Evolutionary conservation across 331 rosid species (phyloP), one percentile per base, ranked within the genome.

Genomic region (Rhamnella rubrinervis): DNA sequence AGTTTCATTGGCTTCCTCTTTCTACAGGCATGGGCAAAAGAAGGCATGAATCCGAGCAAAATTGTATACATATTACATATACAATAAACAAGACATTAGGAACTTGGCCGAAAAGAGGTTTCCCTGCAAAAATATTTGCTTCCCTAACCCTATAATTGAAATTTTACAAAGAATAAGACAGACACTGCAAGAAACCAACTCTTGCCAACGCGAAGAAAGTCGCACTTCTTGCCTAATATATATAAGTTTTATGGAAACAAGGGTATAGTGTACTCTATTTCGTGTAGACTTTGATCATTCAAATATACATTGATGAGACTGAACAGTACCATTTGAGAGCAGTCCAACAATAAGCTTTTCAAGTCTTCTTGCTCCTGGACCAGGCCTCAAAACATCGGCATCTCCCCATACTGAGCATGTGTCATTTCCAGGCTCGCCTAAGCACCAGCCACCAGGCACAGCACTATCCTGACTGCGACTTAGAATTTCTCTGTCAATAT

Each of bases 361-460:
- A 1, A 95, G 93, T 60, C 93, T 76, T 83, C 74, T 90, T 53
- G 95, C 87, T 39, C 95, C 92, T 23, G 59, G 23, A 18, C 96
- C 86, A 2, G 98, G 98, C 81, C 98, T 89, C 82, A 95, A 77
- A 76, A 95, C 79, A 57, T 79, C 81, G 9, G 98, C 97, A 85
- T 95, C 92, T 55, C 98, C 98, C 98, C 98, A 95, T 5, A 81
- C 86, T 5, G 87, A 75, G 72, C 98, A 95, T 0, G 96, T 83
- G 63, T 18, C 80, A 57, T 95, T 95, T 66, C 84, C 87, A 59
- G 88, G 70, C 84, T 82, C 93, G 25, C 96, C 97, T 73, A 91
- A 70, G 82, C 98, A 95, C 98, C 98, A 95, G 15, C 98, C 98
- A 67, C 98, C 97, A 0, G 98, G 96, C 74, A 87, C 85, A 58